A percentile compares a stretch with the other conserved stretches of the same genome.
Conservation (phyloP, 164 flowering plant genomes). For the Umbellularia californica region DNA sequence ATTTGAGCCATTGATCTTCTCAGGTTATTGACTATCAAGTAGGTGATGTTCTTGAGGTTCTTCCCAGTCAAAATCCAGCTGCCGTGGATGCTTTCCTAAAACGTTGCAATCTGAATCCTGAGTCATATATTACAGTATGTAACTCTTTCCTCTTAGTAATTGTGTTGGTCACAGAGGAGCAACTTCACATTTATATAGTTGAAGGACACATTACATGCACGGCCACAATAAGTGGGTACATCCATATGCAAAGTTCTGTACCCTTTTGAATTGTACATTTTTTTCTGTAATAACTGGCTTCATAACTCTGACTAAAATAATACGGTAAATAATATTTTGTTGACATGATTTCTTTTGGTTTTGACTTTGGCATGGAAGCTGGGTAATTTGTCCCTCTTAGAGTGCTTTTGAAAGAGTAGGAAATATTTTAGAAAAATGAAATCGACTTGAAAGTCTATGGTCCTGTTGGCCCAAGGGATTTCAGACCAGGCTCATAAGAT, state of each 20-base stretch:
- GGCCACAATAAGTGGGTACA: not conserved
- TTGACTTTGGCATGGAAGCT: no score
- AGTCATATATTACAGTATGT: conserved; percentile 64
- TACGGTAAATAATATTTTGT: no score
- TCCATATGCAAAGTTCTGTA: not conserved
- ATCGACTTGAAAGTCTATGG: no score
- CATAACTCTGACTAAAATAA: no score
- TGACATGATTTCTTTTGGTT: no score
- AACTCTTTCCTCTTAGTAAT: conserved; percentile 3
- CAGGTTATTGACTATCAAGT: conserved; percentile 69
- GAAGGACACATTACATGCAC: not conserved
- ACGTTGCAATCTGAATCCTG: conserved; percentile 79
- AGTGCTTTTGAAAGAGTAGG: no score
- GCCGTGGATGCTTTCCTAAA: conserved; percentile 72
- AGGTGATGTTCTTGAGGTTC: conserved; percentile 87
- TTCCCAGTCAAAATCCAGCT: conserved; percentile 69
- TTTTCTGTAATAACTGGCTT: not conserved
- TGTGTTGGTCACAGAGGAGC: not conserved
- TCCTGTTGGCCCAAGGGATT: no score
- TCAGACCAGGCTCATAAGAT: no score
- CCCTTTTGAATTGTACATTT: not conserved
- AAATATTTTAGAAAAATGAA: no score
- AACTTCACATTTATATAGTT: not conserved
- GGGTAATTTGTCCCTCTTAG: no score
- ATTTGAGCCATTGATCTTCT: conserved; percentile 12